A percentile compares a stretch with the other conserved stretches of the same genome.
phyloP scores from a whole-genome alignment of 2,329 filamentous ascomycete genomes.

The Botrytis fragariae region DNA sequence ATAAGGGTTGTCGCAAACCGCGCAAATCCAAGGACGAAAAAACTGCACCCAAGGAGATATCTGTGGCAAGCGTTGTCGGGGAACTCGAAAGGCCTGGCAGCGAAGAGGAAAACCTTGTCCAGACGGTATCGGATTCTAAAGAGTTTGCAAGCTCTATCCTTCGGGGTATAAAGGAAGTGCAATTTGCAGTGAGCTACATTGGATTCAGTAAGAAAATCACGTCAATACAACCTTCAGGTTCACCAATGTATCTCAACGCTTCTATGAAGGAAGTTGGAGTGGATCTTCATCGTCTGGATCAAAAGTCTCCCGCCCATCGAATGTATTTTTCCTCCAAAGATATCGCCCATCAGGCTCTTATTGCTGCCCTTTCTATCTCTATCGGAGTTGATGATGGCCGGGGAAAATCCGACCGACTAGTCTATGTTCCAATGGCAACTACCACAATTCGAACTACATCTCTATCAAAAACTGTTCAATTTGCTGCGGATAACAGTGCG shows the following conservation, averaged over 20 bases:
- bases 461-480: slow-evolving; percentile 88
- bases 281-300: slow-evolving; percentile 86
- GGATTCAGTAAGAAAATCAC: slow-evolving; percentile 79
- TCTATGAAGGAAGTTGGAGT: slow-evolving; percentile 96
- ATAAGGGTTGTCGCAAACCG: slow-evolving; percentile 46
- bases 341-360: slow-evolving; percentile 88
- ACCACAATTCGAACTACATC: slow-evolving; percentile 92
- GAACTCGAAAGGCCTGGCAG: slow-evolving; percentile 64
- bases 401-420: slow-evolving; percentile 77
- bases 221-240: slow-evolving; percentile 61
- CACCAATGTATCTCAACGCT: slow-evolving; percentile 77
- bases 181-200: slow-evolving; percentile 90
- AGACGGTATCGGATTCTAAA: slow-evolving; percentile 85
- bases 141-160: slow-evolving; percentile 89
- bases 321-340: slow-evolving; percentile 97
- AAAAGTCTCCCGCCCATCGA: slow-evolving; percentile 88
- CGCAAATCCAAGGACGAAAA: slow-evolving; percentile 30
- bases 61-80: slow-evolving; percentile 70
- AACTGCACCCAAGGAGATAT: slow-evolving; percentile 56
- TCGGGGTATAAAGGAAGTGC: slow-evolving; percentile 91
- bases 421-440: slow-evolving; percentile 97
- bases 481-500: slow-evolving; percentile 66
- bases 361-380: slow-evolving; percentile 89
- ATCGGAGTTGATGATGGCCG: slow-evolving; percentile 89
- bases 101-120: slow-evolving; percentile 65